Evolutionary conservation across 257 asterid species (phyloP), one percentile per base, ranked within the genome.

Genomic region (Solanum gracilifrons): DNA sequence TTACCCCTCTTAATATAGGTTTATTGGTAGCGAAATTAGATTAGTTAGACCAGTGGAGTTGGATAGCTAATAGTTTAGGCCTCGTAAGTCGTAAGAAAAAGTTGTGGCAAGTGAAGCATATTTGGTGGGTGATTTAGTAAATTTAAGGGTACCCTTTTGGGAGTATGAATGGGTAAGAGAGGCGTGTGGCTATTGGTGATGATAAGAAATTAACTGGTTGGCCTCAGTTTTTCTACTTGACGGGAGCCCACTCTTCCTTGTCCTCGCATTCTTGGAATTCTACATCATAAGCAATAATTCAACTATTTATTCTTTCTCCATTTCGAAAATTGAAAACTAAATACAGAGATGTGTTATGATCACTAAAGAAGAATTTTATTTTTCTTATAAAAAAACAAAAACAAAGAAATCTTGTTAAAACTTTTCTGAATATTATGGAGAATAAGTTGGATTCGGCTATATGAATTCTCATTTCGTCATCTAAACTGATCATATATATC

Each of bases 231-330:
- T 46, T 37, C 41, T 18, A 16, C 85, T 46, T 80, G 68, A 36
- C 6, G 18, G 83, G 68, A 80, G 39, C 68, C 85, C 69, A 80
- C 85, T 3, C 39, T 46, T 46, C 27, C 18, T 80, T 80, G 85
- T 80, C 85, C 25, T 48, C 20, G 10, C 23, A 80, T 80, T 29
- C 18, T 80, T 80, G 85, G 85, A 80, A 82, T 82, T 82, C 69
- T 16, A 43, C 69, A 18, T 27, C 6, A 46, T 16, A 18, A 18
- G 1, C 21, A 80, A 29, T 80, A 29, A 29, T 80, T 80, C 37
- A 72, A 31, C 39, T n/a, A 48, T 48, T 25, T 18, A 8, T 1
- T 74, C 0, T 23, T 37, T 37, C 33, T 37, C 55, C 32, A 23
- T 75, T 13, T 9, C 20, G 0, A 75, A 36, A 36, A 75, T 35